These are phyloP conservation scores for Penicillium turbatum DNA, from an alignment of 495 filamentous ascomycete genomes.

Conservation along the genomic window DNA sequence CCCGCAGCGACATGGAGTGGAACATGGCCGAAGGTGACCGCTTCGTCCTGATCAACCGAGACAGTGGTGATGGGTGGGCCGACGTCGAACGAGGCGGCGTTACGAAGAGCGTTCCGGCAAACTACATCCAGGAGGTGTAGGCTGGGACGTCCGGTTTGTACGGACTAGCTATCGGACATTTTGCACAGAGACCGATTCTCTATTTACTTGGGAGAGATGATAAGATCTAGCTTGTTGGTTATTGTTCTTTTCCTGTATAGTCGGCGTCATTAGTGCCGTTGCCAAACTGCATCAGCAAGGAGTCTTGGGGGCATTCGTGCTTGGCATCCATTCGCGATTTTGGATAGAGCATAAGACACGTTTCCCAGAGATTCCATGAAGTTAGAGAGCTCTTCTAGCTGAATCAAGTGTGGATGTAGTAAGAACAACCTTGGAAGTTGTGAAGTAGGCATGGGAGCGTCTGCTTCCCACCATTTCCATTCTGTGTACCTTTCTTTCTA, in stretches of 20 bases:
- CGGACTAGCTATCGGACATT: not conserved
- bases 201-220: not conserved
- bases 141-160: conserved; percentile 2
- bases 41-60: conserved; percentile 80
- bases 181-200: not conserved
- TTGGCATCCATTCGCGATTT: conserved; percentile 8
- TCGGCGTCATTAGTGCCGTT: conserved; percentile 12
- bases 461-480: not conserved
- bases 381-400: too few relatives aligned
- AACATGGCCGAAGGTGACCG: conserved; percentile 86
- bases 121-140: conserved; percentile 77
- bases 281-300: conserved; percentile 24
- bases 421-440: too few relatives aligned
- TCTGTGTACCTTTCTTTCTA: not conserved
- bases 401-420: too few relatives aligned
- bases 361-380: too few relatives aligned
- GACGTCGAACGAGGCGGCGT: conserved; percentile 90
- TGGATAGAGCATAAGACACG: conserved; percentile 5
- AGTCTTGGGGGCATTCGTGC: conserved; percentile 14
- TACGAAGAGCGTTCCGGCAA: conserved; percentile 89
- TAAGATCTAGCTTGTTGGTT: conserved; percentile 3
- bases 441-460: too few relatives aligned
- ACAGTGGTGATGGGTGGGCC: conserved; percentile 91
- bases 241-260: not conserved
- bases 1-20: conserved; percentile 80